Base-by-base conservation (phyloP, 345 rosid genomes). In the Syzygium grande region DNA sequence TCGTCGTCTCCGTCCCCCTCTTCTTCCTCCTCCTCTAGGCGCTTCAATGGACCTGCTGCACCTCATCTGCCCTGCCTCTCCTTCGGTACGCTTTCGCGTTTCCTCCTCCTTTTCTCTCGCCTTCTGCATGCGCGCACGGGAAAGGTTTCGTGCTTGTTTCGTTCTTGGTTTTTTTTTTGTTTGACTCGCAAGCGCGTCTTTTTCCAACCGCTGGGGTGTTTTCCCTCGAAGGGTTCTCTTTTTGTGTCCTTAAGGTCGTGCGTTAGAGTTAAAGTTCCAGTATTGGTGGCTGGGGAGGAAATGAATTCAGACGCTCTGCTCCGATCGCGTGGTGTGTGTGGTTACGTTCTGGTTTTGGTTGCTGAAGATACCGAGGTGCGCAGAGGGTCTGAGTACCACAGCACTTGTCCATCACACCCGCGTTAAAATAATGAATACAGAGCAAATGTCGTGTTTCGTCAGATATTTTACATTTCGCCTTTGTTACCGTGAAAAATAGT, bases 11-110 rank as follows among this genome's bases (percentile, higher is more conserved):
- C 73, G 34, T 58, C 73, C 52, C 52, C 22, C 43, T 34, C 86
- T 53, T 53, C 23, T 23, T 43, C 54, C 15, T 11, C 52, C 17
- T 9, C 51, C 52, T 61, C 52, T 43, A 43, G 46, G 29, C 16
- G 53, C 53, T 46, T 54, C 52, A 43, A 90, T 90, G 92, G 91
- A 88, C 3, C 87, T 89, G 63, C 55, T 79, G 87, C 86, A 83
- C 86, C 78, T 88, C 65, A 85, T 92, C 87, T 94, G 94, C 90
- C 94, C 94, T 54, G 85, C 88, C 51, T 93, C 96, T 63, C 89
- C 94, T 78, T 88, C 80, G 41, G 96, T 94, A 90, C 87, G 93
- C 87, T 11, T 65, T 63, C 22, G 19, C 65, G 5, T 30, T 56
- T 25, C 53, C 12, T 61, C n/a, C 55, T 83, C 68, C 59, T 19